phyloP scores from a whole-genome alignment of 2,329 filamentous ascomycete species.

The Botrytis byssoidea region DNA sequence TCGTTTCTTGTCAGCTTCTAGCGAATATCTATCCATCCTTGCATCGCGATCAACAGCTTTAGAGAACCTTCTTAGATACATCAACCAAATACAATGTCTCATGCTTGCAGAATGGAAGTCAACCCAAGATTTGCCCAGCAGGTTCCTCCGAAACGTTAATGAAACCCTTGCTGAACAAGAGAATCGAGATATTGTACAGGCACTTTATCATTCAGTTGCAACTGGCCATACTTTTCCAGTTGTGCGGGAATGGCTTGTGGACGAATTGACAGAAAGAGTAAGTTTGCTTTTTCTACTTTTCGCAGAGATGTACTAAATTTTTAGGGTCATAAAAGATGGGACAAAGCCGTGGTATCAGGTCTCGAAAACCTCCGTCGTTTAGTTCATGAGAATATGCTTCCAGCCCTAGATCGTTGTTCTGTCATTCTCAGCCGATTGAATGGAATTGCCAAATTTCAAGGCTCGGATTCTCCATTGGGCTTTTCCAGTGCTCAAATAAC shows the following conservation, averaged over 20 bases:
- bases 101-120: slow-evolving; percentile 82
- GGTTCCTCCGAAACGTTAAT: slow-evolving; percentile 76
- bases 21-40: slow-evolving; percentile 78
- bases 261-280: slow-evolving; percentile 77
- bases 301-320: slow-evolving; percentile 24
- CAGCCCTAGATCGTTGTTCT: slow-evolving; percentile 77
- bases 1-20: slow-evolving; percentile 75
- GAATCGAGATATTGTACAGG: slow-evolving; percentile 67
- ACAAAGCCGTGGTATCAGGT: slow-evolving; percentile 77
- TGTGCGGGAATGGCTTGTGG: slow-evolving; percentile 84
- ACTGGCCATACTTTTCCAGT: slow-evolving; percentile 76
- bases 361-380: slow-evolving; percentile 75
- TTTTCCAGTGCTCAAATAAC: slow-evolving; percentile 63
- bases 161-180: slow-evolving; percentile 68
- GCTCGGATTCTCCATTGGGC: slow-evolving; percentile 62
- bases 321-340: slow-evolving; percentile 91
- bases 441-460: slow-evolving; percentile 79
- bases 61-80: slow-evolving; percentile 82
- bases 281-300: slow-evolving; percentile 33
- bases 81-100: slow-evolving; percentile 75
- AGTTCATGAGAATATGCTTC: slow-evolving; percentile 83
- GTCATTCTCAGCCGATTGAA: slow-evolving; percentile 80
- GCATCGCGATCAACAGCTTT: slow-evolving; percentile 84
- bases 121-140: slow-evolving; percentile 71
- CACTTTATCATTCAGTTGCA: slow-evolving; percentile 78